These are phyloP conservation scores for Curvularia verruculosa DNA, from an alignment of 2,329 filamentous ascomycete species.

Conservation along the genomic window DNA sequence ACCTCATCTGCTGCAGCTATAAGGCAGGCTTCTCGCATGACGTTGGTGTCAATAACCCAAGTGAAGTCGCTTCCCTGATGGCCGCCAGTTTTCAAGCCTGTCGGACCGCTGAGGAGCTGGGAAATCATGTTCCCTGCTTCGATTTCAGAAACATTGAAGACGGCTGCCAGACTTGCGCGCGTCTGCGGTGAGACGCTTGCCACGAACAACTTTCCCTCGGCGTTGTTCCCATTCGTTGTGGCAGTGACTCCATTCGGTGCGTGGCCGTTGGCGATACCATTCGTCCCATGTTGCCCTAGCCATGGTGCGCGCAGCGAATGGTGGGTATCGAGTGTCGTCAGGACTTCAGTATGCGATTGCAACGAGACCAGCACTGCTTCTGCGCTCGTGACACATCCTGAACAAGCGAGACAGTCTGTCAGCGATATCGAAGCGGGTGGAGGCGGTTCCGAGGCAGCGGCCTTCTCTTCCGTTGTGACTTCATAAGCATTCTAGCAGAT, in stretches of 20 bases:
- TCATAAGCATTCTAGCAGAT: conserved; percentile 68
- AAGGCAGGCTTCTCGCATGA: conserved; percentile 80
- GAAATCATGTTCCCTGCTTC: conserved; percentile 83
- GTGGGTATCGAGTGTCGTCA: conserved; percentile 75
- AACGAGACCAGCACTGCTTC: conserved; percentile 96
- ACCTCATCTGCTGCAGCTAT: conserved; percentile 63
- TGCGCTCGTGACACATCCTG: conserved; percentile 94
- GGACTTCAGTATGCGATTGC: conserved; percentile 90
- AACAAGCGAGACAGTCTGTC: conserved; percentile 96
- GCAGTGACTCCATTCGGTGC: no score
- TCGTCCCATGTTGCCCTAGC: conserved; percentile 37
- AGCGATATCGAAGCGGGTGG: conserved; percentile 90
- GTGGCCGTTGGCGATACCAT: conserved; percentile 14
- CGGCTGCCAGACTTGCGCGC: conserved; percentile 85
- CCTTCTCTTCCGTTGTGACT: conserved; percentile 90
- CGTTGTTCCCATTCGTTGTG: conserved; percentile 21
- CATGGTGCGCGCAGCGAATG: conserved; percentile 51
- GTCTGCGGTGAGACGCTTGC: conserved; percentile 93
- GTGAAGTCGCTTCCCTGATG: conserved; percentile 77
- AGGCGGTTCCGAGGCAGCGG: conserved; percentile 60
- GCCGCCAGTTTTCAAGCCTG: conserved; percentile 73
- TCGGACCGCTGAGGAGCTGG: conserved; percentile 73
- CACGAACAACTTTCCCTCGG: conserved; percentile 77
- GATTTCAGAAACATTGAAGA: conserved; percentile 73
- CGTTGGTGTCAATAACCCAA: conserved; percentile 90